Evolutionary conservation across 306 rosid species (phyloP).

Genomic region (Inga laurina): DNA sequence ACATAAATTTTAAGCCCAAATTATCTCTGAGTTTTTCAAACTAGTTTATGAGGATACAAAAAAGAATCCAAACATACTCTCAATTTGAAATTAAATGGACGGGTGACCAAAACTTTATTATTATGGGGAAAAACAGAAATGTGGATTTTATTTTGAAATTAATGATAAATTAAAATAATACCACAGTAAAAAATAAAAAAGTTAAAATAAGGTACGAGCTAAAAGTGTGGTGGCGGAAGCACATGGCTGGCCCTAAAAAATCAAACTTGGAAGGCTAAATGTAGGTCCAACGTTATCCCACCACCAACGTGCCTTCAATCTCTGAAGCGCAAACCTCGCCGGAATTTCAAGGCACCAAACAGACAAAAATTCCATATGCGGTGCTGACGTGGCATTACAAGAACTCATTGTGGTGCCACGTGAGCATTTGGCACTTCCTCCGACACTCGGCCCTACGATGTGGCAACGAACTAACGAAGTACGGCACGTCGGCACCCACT

Average conservation of each 20-base stretch:
- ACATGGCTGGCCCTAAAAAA: conserved; percentile 46
- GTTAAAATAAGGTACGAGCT: not conserved
- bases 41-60: too few relatives aligned
- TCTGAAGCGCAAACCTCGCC: conserved; percentile 48
- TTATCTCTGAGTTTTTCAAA: too few relatives aligned
- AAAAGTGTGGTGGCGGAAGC: conserved; percentile 38
- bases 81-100: too few relatives aligned
- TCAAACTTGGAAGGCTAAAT: conserved; percentile 34
- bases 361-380: not conserved
- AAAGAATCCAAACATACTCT: too few relatives aligned
- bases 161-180: too few relatives aligned
- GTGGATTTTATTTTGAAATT: too few relatives aligned
- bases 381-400: conserved; percentile 34
- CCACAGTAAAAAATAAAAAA: too few relatives aligned
- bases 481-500: not conserved
- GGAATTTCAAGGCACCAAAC: conserved; percentile 22
- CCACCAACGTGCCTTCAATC: not conserved
- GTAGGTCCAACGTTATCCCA: conserved; percentile 35
- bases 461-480: too few relatives aligned
- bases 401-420: not conserved
- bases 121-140: too few relatives aligned
- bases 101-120: not conserved
- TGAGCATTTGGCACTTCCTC: not conserved
- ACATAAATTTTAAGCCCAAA: too few relatives aligned
- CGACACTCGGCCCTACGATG: not conserved